Base-by-base conservation (phyloP, 2,329 filamentous ascomycete genomes). In the Neoscytalidium dimidiatum region DNA sequence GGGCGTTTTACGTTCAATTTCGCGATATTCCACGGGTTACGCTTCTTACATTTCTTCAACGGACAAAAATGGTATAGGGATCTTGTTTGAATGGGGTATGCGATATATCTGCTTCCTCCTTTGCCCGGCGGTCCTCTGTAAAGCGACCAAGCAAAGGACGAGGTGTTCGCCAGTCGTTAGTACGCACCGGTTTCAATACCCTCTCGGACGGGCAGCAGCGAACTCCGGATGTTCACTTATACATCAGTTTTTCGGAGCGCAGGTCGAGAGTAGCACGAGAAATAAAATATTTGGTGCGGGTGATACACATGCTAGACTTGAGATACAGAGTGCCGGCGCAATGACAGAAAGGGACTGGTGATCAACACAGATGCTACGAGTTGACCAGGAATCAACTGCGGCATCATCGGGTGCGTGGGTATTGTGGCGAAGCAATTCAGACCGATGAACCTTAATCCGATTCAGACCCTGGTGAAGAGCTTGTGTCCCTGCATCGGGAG, bases 191-290 rank as follows among this genome's bases (percentile, higher is more conserved):
- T 14, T 46, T 23, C n/a, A 7, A 60, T 33, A 33, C 56, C 38
- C 41, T 13, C 46, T 46, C 41, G 8, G 26, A 60, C 19, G 26
- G 53, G 26, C 23, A 58, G 17, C 53, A n/a, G 53, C 38, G 26
- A 28, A 44, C 53, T 19, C 26, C 38, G 17, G n/a, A 23, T 46
- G 14, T 23, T 33, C 28, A 41, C 26, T 60, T 48, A 41, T 60
- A 60, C n/a, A 44, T 58, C n/a, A n/a, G 13, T 31, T 60, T 33
- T 60, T 14, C n/a, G 17, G 41, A 29, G 53, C 53, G 26, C 53
- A 23, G 3, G 33, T 58, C 13, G 53, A 31, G 23, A 58, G 43
- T 58, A 6, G 35, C 53, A 35, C 35, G 9, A 43, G 13, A 53
- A 35, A 53, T 26, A 43, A 28, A 31, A 38, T 14, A 21, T 11